Evolutionary conservation across 2,329 filamentous ascomycete genomes (phyloP).

Genomic region (Trichoderma simmonsii): DNA sequence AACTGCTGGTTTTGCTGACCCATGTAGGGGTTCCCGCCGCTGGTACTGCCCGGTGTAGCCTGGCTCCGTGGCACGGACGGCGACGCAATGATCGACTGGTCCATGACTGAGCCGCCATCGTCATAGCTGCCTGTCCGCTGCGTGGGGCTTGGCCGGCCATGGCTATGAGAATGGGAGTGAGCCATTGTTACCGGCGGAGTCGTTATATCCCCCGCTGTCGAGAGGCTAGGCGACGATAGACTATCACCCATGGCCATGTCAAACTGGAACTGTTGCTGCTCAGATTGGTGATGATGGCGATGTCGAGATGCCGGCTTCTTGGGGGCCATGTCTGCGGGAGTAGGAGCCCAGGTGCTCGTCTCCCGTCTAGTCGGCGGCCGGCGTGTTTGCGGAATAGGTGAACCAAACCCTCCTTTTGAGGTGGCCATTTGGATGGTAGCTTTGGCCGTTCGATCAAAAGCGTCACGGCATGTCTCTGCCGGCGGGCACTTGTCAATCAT

Average conservation of each 20-base stretch:
- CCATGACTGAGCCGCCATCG: slow-evolving; percentile 29
- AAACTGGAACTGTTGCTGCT: slow-evolving; percentile 31
- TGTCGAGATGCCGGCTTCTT: slow-evolving; percentile 25
- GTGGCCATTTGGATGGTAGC: slow-evolving; percentile 94
- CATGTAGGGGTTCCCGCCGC: slow-evolving; percentile 25
- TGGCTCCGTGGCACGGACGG: slow-evolving; percentile 39
- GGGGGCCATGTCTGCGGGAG: slow-evolving; percentile 28
- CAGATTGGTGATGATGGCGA: slow-evolving; percentile 27
- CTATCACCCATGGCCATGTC: slow-evolving; percentile 39
- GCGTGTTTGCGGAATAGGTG: slow-evolving; percentile 29
- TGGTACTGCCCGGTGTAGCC: slow-evolving; percentile 33
- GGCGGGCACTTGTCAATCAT: slow-evolving; percentile 93
- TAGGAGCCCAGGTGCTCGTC: slow-evolving; percentile 31
- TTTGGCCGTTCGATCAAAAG: slow-evolving; percentile 92
- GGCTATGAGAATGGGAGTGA: slow-evolving; percentile 26
- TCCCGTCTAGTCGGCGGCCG: slow-evolving; percentile 26
- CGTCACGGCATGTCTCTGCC: slow-evolving; percentile 89
- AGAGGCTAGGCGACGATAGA: slow-evolving; percentile 41
- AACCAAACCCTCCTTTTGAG: slow-evolving; percentile 77
- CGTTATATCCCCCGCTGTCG: slow-evolving; percentile 37
- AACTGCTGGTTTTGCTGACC: slow-evolving; percentile 25
- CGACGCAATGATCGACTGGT: slow-evolving; percentile 46
- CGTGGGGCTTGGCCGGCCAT: slow-evolving; percentile 31
- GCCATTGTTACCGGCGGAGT: slow-evolving; percentile 40
- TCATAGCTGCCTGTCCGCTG: slow-evolving; percentile 31